These are phyloP conservation scores for Didymella pomorum DNA, from an alignment of 2,329 filamentous ascomycete species.

Conservation along the genomic window DNA sequence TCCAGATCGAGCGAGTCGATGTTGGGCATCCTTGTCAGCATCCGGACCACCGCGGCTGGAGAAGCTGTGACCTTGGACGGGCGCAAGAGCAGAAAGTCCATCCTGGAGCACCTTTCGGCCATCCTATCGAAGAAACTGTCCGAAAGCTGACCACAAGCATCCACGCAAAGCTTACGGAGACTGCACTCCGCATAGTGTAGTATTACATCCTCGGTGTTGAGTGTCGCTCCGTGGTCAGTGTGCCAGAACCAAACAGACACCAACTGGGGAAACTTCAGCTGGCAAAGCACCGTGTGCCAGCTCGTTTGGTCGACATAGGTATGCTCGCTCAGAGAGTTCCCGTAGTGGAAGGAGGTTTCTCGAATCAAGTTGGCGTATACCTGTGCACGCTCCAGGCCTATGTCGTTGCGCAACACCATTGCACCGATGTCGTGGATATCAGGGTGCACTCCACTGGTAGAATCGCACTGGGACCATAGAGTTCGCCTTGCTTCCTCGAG, in stretches of 20 bases:
- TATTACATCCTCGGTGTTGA: background rate
- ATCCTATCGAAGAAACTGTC: background rate
- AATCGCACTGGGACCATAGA: background rate
- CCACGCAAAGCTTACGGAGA: background rate
- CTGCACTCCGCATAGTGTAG: background rate
- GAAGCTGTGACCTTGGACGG: constrained; percentile 2
- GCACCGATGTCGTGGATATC: background rate
- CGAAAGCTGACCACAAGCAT: background rate
- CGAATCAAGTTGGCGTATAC: background rate
- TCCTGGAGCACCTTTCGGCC: background rate
- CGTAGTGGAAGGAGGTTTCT: background rate
- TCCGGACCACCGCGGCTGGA: background rate
- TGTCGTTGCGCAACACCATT: background rate
- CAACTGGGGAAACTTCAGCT: constrained; percentile 2
- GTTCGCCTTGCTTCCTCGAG: constrained; percentile 1
- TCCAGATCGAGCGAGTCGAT: background rate
- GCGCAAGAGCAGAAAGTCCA: background rate
- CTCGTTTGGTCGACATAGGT: background rate
- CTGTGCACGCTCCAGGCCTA: background rate
- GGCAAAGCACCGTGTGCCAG: background rate
- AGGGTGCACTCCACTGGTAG: background rate
- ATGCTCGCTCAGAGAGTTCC: background rate
- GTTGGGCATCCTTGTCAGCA: background rate
- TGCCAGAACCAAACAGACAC: background rate
- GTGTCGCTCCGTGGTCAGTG: background rate